Evolutionary conservation across 768 basidiomycete species (phyloP).

Genomic region (Solioccasus polychromus): DNA sequence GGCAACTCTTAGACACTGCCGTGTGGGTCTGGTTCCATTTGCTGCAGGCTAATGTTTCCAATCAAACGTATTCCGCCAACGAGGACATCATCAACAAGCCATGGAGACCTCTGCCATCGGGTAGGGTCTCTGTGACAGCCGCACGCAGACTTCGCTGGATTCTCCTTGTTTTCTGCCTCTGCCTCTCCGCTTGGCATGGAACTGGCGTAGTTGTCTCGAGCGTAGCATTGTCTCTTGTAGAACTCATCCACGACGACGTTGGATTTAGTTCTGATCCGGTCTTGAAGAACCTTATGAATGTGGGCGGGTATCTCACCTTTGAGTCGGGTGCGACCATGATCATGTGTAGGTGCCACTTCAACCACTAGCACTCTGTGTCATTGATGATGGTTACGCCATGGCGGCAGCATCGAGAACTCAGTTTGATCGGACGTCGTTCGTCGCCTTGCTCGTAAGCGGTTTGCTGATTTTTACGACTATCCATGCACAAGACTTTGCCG

Average conservation of each 20-base stretch:
- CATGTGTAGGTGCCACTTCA: slow-evolving; percentile 16
- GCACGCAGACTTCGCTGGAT: slow-evolving; percentile 32
- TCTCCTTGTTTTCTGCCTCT: slow-evolving; percentile 28
- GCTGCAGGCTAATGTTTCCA: slow-evolving; percentile 33
- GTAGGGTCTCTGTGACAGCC: slow-evolving; percentile 24
- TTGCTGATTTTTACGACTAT: slow-evolving; percentile 35
- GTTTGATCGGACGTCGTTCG: slow-evolving; percentile 13
- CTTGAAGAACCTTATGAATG: slow-evolving; percentile 31
- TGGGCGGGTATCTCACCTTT: slow-evolving; percentile 31
- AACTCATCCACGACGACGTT: slow-evolving; percentile 31
- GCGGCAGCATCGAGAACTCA: slow-evolving; percentile 4
- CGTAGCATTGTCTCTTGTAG: slow-evolving; percentile 19
- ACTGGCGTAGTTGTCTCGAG: slow-evolving; percentile 18
- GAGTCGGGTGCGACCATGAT: slow-evolving; percentile 35
- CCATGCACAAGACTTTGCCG: slow-evolving; percentile 36
- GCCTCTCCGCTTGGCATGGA: slow-evolving; percentile 21
- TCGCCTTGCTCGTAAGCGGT: slow-evolving; percentile 25
- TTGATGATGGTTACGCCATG: too few relatives aligned
- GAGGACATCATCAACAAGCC: slow-evolving; percentile 36
- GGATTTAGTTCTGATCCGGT: slow-evolving; percentile 25
- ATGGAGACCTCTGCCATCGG: slow-evolving; percentile 37
- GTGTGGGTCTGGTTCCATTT: slow-evolving; percentile 34
- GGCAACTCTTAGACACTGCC: slow-evolving; percentile 2
- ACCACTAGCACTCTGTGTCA: too few relatives aligned
- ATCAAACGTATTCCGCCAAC: slow-evolving; percentile 24